phyloP scores from a whole-genome alignment of 345 rosid species.

The Geranium rotundifolium region DNA sequence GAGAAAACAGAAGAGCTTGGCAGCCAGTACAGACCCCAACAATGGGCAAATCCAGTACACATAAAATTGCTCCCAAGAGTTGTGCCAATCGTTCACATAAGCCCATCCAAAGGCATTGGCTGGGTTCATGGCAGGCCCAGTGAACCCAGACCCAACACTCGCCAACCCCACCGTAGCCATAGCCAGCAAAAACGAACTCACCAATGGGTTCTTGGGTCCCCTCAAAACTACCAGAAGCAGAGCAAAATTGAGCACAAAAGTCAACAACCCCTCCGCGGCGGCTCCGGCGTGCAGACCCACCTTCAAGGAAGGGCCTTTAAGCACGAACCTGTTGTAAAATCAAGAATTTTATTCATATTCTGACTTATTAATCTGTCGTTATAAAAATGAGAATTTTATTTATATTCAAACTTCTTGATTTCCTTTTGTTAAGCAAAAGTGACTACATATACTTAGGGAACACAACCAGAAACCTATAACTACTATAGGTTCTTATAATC shows the following conservation, averaged over 20 bases:
- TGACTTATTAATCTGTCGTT: too few relatives aligned
- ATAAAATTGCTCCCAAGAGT: constrained; percentile 50
- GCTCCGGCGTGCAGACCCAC: constrained; percentile 54
- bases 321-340: too few relatives aligned
- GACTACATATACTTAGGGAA: too few relatives aligned
- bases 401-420: too few relatives aligned
- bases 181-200: constrained; percentile 43
- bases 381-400: too few relatives aligned
- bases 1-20: constrained; percentile 26
- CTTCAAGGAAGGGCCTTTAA: constrained; percentile 44
- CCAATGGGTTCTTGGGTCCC: constrained; percentile 36
- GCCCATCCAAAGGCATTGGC: constrained; percentile 81
- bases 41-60: constrained; percentile 67
- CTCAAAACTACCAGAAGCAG: constrained; percentile 29
- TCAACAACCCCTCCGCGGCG: constrained; percentile 38
- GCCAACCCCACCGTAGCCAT: constrained; percentile 34
- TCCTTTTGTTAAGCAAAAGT: too few relatives aligned
- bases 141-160: constrained; percentile 32
- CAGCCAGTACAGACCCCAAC: constrained; percentile 39
- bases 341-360: too few relatives aligned
- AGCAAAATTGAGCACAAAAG: constrained; percentile 29
- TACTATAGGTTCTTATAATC: too few relatives aligned
- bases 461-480: too few relatives aligned
- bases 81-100: constrained; percentile 40
- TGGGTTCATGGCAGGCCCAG: constrained; percentile 70